Base-by-base conservation (phyloP, 192 early-diverging fungal species). In the Allomyces javanicus region DNA sequence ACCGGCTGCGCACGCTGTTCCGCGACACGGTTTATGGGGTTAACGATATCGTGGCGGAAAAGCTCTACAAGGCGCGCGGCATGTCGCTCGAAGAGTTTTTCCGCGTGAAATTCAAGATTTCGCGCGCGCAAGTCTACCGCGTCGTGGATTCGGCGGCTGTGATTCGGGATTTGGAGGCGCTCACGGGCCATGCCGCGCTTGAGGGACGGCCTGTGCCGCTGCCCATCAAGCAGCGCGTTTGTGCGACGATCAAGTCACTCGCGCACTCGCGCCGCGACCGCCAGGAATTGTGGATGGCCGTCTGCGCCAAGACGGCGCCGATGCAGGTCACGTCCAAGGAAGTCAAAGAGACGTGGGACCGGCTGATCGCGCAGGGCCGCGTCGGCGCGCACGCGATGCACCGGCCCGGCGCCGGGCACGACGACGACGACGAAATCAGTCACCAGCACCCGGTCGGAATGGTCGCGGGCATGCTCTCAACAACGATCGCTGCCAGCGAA, bases 91-190 rank as follows among this genome's bases (percentile, higher is more conserved):
- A 65, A 40, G 25, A 55, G 24, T 65, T 26, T 40, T 65, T 65
- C 19, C 24, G 27, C 24, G 65, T 26, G 44, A 23, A 55, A 11
- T 65, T 44, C 24, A 27, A 25, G 40, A 65, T 65, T 65, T 65
- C 65, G 24, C 44, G 65, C 25, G 65, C 65, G 24, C 65, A 65
- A 65, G 65, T 65, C 23, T 58, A 58, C 21, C 50, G 50, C 50
- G 21, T 58, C 21, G 17, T 58, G 3, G 50, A 58, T n/a, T 21
- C 50, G 50, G 50, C 50, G 9, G 21, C 50, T 3, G 50, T 58
- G 4, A 58, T 58, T n/a, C 50, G 50, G 1, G 50, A 58, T 58
- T n/a, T 58, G 17, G 50, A 58, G 50, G 50, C 50, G 2, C 12
- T n/a, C 0, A 58, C 50, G 17, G 50, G 21, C 17, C 50, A 14